Evolutionary conservation across 1,284 basidiomycete species (phyloP).

Genomic region (Heterobasidion occidentale): DNA sequence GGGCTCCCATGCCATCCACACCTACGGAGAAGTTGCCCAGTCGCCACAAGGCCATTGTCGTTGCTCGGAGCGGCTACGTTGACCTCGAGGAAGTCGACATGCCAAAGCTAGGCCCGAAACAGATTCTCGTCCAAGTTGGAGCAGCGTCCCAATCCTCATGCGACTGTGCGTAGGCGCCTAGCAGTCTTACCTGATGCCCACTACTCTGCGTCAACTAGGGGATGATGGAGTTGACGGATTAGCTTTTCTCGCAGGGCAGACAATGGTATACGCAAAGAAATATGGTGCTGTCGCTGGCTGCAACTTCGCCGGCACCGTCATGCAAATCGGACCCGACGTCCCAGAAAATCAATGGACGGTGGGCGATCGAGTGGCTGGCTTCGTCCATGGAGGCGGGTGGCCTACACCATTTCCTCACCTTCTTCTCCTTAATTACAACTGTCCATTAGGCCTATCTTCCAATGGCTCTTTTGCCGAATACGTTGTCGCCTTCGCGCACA

Average conservation of each 20-base stretch:
- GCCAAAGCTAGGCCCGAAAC: background rate
- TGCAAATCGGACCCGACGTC: background rate
- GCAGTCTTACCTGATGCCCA: background rate
- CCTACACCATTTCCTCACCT: background rate
- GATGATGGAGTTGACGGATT: background rate
- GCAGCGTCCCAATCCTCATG: background rate
- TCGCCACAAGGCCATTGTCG: background rate
- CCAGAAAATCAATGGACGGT: background rate
- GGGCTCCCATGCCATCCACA: background rate
- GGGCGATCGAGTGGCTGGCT: constrained; percentile 1
- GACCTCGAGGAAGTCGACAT: background rate
- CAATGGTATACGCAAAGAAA: background rate
- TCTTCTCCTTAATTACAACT: background rate
- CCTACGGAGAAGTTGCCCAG: background rate
- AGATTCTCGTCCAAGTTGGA: background rate
- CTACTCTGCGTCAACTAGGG: background rate
- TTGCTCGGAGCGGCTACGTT: background rate
- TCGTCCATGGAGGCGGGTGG: background rate
- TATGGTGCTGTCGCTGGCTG: background rate
- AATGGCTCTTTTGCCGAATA: constrained; percentile 27
- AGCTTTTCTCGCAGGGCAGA: background rate
- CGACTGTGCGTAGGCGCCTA: background rate
- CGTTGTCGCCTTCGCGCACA: constrained; percentile 15
- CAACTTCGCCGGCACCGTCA: background rate
- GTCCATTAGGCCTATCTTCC: background rate